Conservation (phyloP, 768 basidiomycete species). For the Mycena epipterygia region DNA sequence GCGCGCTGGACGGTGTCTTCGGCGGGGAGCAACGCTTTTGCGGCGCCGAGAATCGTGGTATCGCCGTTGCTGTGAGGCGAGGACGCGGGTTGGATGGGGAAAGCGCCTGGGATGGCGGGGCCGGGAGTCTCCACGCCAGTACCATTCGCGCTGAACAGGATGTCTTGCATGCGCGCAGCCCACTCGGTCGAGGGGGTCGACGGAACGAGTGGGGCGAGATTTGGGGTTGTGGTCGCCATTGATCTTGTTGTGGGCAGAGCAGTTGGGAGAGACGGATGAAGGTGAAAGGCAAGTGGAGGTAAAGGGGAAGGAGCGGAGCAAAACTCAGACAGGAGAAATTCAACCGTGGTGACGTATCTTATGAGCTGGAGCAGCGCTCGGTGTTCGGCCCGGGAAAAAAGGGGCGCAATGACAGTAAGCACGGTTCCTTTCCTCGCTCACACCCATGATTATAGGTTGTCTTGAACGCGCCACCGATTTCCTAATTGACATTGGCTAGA, state of each 20-base stretch:
- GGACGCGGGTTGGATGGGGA: not conserved
- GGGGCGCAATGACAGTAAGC: too few relatives aligned
- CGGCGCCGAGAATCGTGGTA: not conserved
- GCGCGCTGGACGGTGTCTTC: slow-evolving; percentile 24
- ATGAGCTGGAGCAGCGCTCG: too few relatives aligned
- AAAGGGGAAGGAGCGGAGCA: not conserved
- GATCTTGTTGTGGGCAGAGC: too few relatives aligned
- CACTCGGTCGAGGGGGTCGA: slow-evolving; percentile 5
- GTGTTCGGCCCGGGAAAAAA: too few relatives aligned
- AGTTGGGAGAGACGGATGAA: too few relatives aligned
- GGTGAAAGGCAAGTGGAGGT: not conserved
- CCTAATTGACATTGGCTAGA: too few relatives aligned
- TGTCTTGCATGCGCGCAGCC: not conserved
- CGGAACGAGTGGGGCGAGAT: not conserved
- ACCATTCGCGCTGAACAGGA: not conserved
- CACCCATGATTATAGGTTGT: too few relatives aligned
- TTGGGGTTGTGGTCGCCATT: not conserved
- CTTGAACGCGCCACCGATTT: too few relatives aligned
- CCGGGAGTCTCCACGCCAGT: not conserved
- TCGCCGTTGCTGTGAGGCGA: not conserved
- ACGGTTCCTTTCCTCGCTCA: too few relatives aligned
- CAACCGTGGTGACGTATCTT: too few relatives aligned
- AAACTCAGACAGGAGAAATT: too few relatives aligned
- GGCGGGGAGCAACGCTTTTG: slow-evolving; percentile 1
- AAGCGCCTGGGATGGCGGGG: not conserved